phyloP scores from a whole-genome alignment of 768 basidiomycete genomes.

The Rhizopogon sp. region DNA sequence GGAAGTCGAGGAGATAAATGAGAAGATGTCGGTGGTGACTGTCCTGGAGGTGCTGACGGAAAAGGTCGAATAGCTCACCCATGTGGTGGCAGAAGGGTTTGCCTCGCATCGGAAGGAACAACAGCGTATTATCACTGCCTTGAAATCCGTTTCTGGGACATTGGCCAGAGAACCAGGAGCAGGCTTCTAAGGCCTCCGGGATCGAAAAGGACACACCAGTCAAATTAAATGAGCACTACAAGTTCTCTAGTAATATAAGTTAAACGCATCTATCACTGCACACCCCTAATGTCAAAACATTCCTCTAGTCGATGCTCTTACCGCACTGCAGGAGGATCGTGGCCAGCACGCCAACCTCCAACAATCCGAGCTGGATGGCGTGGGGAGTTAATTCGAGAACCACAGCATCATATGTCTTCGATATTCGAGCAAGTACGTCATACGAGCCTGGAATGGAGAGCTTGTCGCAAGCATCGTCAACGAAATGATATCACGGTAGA shows the following conservation, averaged over 20 bases:
- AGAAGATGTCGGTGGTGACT: neutral
- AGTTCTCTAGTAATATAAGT: neutral
- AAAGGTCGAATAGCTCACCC: neutral
- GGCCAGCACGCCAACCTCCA: conserved; percentile 47
- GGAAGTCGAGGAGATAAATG: neutral
- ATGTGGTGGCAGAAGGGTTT: neutral
- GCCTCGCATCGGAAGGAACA: neutral
- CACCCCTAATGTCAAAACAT: neutral
- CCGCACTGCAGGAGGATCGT: conserved; percentile 55
- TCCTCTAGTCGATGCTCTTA: conserved; percentile 41
- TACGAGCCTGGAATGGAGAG: conserved; percentile 38
- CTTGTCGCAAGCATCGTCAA: conserved; percentile 25
- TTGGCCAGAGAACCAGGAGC: neutral
- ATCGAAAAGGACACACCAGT: neutral
- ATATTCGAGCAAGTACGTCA: conserved; percentile 47
- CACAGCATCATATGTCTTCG: conserved; percentile 38
- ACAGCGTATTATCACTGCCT: neutral
- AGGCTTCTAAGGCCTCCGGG: neutral
- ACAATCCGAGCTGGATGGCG: conserved; percentile 48
- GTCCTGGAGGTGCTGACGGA: neutral
- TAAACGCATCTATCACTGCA: neutral
- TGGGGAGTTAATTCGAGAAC: conserved; percentile 52
- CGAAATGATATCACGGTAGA: neutral
- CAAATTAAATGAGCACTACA: too few species aligned
- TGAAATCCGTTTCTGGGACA: neutral